Conservation (phyloP, 1,139 yeast species). For the Yamadazyma aaseri region DNA sequence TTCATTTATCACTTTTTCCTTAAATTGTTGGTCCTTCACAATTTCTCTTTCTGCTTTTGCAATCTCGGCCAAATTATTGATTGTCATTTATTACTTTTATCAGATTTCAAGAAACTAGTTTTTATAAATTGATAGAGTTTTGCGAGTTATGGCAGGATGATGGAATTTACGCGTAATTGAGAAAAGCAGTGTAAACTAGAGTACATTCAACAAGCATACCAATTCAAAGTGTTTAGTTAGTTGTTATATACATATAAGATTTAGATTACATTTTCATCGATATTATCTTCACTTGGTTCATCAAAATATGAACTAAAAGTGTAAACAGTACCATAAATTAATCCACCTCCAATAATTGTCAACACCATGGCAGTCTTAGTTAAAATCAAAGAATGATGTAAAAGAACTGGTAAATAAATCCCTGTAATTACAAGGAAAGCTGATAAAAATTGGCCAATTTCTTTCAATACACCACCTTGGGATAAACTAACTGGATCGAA, state of each 20-base stretch:
- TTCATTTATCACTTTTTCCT: conserved; percentile 54
- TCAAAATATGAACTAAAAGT: conserved; percentile 73
- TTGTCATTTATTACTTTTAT: conserved; percentile 11
- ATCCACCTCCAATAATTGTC: conserved; percentile 66
- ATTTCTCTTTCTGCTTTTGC: conserved; percentile 24
- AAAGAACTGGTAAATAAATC: conserved; percentile 61
- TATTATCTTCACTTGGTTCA: conserved; percentile 49
- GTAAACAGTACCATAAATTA: conserved; percentile 72
- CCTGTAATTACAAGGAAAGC: conserved; percentile 69
- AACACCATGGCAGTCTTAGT: conserved; percentile 57
- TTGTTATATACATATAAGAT: too few species aligned
- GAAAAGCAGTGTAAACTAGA: too few species aligned
- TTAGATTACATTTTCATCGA: conserved; percentile 8
- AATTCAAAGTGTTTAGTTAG: too few species aligned
- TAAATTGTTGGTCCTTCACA: conserved; percentile 44
- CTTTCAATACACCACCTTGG: conserved; percentile 36
- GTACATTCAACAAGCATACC: too few species aligned
- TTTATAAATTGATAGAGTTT: too few species aligned
- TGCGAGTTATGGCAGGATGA: too few species aligned
- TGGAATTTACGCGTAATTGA: too few species aligned
- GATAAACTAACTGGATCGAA: conserved; percentile 39
- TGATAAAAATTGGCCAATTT: conserved; percentile 66
- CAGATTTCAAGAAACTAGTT: too few species aligned
- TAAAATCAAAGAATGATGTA: conserved; percentile 64
- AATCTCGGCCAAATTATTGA: conserved; percentile 9